A percentile compares a stretch with the other conserved stretches of the same genome.
Evolutionary conservation across 495 filamentous ascomycete species (phyloP).

Genomic region (Lasiosphaeriaceae sp.): DNA sequence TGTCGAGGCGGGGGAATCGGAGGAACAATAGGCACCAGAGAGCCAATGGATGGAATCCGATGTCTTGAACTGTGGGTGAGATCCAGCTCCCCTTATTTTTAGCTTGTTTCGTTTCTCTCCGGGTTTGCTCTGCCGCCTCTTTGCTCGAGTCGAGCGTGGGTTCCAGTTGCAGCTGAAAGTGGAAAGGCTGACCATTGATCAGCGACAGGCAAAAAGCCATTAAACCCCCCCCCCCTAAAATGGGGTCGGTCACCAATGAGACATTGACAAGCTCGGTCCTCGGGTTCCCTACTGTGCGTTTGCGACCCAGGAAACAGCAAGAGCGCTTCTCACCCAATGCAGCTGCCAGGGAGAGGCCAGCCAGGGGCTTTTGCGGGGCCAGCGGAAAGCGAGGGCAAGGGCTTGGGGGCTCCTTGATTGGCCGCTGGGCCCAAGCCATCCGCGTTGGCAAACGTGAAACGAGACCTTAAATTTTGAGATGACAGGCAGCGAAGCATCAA

Average conservation of each 20-base stretch:
- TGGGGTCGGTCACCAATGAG: too few species aligned
- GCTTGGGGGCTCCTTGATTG: background rate
- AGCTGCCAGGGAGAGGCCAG: background rate
- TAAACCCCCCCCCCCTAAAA: background rate
- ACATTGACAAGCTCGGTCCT: too few species aligned
- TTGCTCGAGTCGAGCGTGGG: too few species aligned
- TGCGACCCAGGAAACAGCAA: background rate
- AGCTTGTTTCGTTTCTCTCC: slow-evolving; percentile 12
- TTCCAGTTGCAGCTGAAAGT: background rate
- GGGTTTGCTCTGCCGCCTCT: background rate
- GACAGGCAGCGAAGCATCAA: slow-evolving; percentile 1
- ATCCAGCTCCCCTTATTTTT: background rate
- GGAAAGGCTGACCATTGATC: background rate
- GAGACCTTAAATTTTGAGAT: slow-evolving; percentile 11
- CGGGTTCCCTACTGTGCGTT: too few species aligned
- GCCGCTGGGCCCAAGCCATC: background rate
- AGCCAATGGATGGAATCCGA: background rate
- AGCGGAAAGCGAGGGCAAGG: slow-evolving; percentile 7
- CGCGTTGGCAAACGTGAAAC: slow-evolving; percentile 11
- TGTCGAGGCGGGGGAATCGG: background rate
- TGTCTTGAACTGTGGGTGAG: background rate
- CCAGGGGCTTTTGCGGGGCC: slow-evolving; percentile 8
- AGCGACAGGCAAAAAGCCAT: background rate
- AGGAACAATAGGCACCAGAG: background rate
- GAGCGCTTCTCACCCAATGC: background rate